These are phyloP conservation scores for Beta macrorhiza DNA, from an alignment of 179 eudicot genomes.

Conservation along the genomic window DNA sequence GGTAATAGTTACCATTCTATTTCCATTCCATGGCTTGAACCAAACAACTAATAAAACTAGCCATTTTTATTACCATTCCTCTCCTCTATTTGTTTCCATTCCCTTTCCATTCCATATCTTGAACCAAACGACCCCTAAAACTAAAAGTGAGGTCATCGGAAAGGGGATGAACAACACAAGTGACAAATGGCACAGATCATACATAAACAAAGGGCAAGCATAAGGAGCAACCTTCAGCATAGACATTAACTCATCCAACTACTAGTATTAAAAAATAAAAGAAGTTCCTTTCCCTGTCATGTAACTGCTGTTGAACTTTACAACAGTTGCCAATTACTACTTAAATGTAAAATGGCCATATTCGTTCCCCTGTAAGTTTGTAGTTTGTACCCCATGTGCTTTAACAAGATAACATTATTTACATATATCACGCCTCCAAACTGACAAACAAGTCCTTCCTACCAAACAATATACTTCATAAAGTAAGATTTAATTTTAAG, in stretches of 20 bases:
- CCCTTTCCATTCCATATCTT: no score
- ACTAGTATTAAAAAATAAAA: no score
- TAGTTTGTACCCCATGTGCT: constrained; percentile 6
- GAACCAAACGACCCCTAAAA: no score
- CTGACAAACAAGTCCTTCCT: constrained; percentile 10
- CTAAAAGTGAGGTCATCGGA: no score
- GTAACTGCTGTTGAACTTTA: constrained; percentile 11
- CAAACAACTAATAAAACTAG: no score
- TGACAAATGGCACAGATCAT: constrained; percentile 7
- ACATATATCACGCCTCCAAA: constrained; percentile 3
- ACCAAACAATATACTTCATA: background rate
- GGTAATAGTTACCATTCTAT: no score
- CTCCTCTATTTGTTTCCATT: no score
- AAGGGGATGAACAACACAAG: background rate
- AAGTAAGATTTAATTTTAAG: no score
- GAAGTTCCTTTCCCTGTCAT: background rate
- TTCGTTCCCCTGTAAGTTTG: constrained; percentile 4
- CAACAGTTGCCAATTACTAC: background rate
- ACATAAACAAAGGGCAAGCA: background rate
- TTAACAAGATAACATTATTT: constrained; percentile 9
- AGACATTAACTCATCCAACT: no score
- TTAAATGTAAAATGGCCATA: constrained; percentile 6
- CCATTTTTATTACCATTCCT: no score
- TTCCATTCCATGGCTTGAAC: no score
- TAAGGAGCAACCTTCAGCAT: background rate